A percentile compares a stretch with the other conserved stretches of the same genome.
Evolutionary conservation across 2,329 filamentous ascomycete species (phyloP).

Genomic region (Nannizzia gypsea): DNA sequence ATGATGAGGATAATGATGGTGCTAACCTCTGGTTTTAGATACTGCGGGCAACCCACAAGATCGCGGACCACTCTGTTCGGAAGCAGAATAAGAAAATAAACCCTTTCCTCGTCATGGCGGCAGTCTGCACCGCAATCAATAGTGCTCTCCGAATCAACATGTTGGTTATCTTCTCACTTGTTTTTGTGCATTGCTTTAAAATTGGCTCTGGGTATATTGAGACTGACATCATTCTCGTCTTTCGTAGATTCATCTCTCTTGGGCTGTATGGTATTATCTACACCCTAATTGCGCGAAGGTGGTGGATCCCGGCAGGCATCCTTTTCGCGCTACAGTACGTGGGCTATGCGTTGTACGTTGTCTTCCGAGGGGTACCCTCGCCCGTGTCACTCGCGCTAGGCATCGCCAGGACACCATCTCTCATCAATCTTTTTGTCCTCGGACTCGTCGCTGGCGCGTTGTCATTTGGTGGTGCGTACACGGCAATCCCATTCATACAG

Average conservation of each 20-base stretch:
- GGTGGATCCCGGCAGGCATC: background rate
- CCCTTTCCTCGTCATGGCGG: background rate
- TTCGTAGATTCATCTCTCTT: background rate
- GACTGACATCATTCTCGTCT: background rate
- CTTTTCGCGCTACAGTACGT: background rate
- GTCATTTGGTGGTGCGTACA: background rate
- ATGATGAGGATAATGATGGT: too few relatives aligned
- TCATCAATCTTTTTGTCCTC: background rate
- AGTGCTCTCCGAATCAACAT: background rate
- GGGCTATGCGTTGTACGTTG: background rate
- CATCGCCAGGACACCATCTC: background rate
- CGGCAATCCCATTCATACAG: constrained; percentile 1
- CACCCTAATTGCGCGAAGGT: background rate
- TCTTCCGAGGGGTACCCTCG: background rate
- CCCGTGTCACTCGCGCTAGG: background rate
- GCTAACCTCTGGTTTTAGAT: background rate
- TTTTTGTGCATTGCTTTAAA: too few relatives aligned
- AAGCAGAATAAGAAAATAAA: background rate
- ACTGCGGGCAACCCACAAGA: background rate
- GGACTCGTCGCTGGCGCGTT: background rate
- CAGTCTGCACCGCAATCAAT: background rate
- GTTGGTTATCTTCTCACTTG: too few relatives aligned
- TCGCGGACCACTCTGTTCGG: background rate
- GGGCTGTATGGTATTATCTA: background rate
- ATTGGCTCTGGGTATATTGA: background rate